These are phyloP conservation scores for Claviceps maximensis DNA, from an alignment of 2,329 filamentous ascomycete species.

Conservation along the genomic window DNA sequence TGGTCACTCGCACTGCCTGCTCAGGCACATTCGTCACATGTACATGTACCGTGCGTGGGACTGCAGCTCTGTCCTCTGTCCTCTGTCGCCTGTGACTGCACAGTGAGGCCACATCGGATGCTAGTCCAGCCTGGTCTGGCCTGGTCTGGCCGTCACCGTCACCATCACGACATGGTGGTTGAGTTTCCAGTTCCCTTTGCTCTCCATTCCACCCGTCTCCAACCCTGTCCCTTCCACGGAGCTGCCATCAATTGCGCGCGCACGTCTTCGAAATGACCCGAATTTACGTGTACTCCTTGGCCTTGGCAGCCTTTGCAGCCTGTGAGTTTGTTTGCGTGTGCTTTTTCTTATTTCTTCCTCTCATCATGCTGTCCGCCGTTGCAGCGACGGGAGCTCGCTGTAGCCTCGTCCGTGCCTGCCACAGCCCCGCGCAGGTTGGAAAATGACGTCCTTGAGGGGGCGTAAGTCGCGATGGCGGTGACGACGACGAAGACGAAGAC, in stretches of 20 bases:
- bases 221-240: neutral
- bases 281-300: slow-evolving; percentile 28
- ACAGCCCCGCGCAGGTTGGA: neutral
- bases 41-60: too few species aligned
- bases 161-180: neutral
- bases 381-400: too few species aligned
- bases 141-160: neutral
- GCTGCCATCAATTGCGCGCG: neutral
- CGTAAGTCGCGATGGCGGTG: neutral
- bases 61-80: too few species aligned
- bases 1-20: too few species aligned
- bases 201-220: neutral
- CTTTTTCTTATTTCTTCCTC: too few species aligned
- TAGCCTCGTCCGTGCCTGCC: too few species aligned
- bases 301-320: slow-evolving; percentile 28
- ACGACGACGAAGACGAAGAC: neutral
- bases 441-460: slow-evolving; percentile 15
- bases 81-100: too few species aligned
- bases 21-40: too few species aligned
- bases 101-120: neutral
- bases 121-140: neutral
- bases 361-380: too few species aligned
- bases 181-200: neutral
- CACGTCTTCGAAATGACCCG: slow-evolving; percentile 26
- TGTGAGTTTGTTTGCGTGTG: slow-evolving; percentile 24